A percentile compares a stretch with the other conserved stretches of the same genome.
phyloP scores from a whole-genome alignment of 179 eudicot species.

The Beta lomatogona region DNA sequence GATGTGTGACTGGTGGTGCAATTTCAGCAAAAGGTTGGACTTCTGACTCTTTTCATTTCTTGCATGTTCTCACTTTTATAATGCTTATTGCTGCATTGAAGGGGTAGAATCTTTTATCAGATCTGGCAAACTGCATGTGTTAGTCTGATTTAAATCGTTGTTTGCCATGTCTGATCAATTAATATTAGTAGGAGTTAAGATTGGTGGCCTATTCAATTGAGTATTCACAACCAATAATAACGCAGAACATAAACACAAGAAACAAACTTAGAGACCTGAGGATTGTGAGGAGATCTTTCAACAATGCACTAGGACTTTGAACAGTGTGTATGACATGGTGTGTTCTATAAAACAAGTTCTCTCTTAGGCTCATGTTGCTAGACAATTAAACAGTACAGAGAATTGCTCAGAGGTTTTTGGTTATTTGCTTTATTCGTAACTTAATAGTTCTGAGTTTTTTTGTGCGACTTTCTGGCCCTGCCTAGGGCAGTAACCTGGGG shows the following conservation, averaged over 20 bases:
- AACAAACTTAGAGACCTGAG: too few species aligned
- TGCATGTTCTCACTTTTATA: not conserved
- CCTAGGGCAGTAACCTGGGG: not conserved
- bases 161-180: not conserved
- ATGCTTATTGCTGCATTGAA: not conserved
- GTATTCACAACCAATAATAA: too few species aligned
- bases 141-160: not conserved
- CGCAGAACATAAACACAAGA: too few species aligned
- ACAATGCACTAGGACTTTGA: too few species aligned
- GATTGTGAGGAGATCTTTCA: too few species aligned
- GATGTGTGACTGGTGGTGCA: constrained; percentile 87
- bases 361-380: not conserved
- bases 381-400: not conserved
- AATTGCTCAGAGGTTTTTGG: not conserved
- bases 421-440: not conserved
- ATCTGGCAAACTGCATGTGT: too few species aligned
- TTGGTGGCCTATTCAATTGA: too few species aligned
- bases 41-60: not conserved
- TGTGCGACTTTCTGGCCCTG: not conserved
- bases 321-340: too few species aligned
- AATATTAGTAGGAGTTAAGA: not conserved
- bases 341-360: too few species aligned
- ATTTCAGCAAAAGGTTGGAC: constrained; percentile 77
- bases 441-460: not conserved
- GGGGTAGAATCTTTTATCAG: not conserved